Conservation (phyloP, 345 rosid species). For the Moricandia moricandioides region DNA sequence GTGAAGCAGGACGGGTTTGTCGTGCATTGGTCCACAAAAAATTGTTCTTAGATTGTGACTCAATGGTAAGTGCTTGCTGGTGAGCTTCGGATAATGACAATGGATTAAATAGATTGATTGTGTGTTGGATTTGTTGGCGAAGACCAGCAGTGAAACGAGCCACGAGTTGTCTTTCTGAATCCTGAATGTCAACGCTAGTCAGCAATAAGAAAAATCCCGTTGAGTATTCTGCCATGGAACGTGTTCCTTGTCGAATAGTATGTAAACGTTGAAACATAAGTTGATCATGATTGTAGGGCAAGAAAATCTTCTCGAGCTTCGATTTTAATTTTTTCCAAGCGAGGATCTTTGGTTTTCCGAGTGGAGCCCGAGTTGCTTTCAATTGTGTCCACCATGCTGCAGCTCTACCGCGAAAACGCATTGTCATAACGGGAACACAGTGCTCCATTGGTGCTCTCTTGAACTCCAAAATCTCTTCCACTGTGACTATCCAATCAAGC, state of each 20-base stretch:
- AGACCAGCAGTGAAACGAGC: background rate
- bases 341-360: background rate
- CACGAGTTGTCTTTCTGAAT: background rate
- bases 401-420: too few relatives aligned
- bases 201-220: background rate
- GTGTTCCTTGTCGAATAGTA: background rate
- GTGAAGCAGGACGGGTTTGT: too few relatives aligned
- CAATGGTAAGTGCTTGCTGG: background rate
- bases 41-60: background rate
- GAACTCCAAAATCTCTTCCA: too few relatives aligned
- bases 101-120: background rate
- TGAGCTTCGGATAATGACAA: background rate
- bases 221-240: background rate
- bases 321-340: background rate
- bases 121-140: background rate
- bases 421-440: too few relatives aligned
- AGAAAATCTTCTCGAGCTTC: background rate
- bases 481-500: background rate
- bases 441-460: too few relatives aligned
- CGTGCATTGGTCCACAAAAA: background rate
- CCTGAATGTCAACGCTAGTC: background rate
- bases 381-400: background rate
- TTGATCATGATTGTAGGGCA: too few relatives aligned
- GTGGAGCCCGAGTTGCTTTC: background rate
- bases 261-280: background rate